Evolutionary conservation across 2,329 filamentous ascomycete genomes (phyloP).

Genomic region (Geosmithia morbida): DNA sequence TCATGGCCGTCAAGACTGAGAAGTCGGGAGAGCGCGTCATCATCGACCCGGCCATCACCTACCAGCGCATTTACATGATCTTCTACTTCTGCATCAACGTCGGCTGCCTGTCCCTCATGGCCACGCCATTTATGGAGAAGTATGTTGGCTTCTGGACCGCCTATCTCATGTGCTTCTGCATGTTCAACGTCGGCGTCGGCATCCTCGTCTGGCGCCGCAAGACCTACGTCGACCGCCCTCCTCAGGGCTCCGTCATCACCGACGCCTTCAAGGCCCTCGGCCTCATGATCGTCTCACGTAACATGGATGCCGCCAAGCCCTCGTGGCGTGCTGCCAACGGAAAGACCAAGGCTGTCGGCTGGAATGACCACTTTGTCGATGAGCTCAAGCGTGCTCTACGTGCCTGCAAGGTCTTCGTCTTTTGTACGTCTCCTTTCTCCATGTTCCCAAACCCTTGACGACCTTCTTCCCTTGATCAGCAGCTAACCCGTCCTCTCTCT

Average conservation of each 20-base stretch:
- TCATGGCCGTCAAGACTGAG: slow-evolving; percentile 33
- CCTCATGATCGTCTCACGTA: slow-evolving; percentile 24
- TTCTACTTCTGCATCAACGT: slow-evolving; percentile 65
- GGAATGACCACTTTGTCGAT: slow-evolving; percentile 58
- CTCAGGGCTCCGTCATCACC: slow-evolving; percentile 48
- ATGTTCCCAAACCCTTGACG: too few species aligned
- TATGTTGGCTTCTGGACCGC: slow-evolving; percentile 55
- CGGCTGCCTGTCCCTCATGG: slow-evolving; percentile 53
- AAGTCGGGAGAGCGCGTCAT: slow-evolving; percentile 43
- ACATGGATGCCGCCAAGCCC: slow-evolving; percentile 49
- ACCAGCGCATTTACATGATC: slow-evolving; percentile 58
- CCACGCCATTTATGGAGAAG: slow-evolving; percentile 53
- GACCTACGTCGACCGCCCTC: slow-evolving; percentile 34
- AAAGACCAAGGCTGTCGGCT: slow-evolving; percentile 28
- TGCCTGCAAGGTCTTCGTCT: slow-evolving; percentile 59
- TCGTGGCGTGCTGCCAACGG: slow-evolving; percentile 42
- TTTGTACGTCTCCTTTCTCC: slow-evolving; percentile 21
- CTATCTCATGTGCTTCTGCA: slow-evolving; percentile 38
- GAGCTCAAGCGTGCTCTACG: slow-evolving; percentile 51
- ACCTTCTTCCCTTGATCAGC: too few species aligned
- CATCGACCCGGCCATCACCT: slow-evolving; percentile 51
- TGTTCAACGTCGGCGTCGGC: slow-evolving; percentile 46
- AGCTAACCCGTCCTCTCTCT: too few species aligned
- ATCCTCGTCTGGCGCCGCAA: slow-evolving; percentile 33
- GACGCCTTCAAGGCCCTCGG: slow-evolving; percentile 41